phyloP scores from a whole-genome alignment of 306 rosid genomes.

The Trifolium repens region DNA sequence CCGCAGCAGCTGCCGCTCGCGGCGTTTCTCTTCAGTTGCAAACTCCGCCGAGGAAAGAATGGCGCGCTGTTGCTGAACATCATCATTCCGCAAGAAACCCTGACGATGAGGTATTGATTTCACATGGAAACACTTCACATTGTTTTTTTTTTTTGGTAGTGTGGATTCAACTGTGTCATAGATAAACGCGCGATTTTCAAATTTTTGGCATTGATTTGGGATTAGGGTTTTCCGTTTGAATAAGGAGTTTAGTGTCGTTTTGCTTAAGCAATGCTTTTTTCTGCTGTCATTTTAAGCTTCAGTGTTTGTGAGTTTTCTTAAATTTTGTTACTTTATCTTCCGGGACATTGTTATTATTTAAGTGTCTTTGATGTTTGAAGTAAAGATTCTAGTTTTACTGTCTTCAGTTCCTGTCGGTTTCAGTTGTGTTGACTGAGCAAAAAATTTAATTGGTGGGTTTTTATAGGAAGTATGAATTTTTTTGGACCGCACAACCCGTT shows the following conservation, averaged over 20 bases:
- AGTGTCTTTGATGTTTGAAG: not conserved
- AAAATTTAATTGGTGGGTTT: not conserved
- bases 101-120: slow-evolving; percentile 73
- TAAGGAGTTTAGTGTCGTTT: not conserved
- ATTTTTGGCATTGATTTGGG: slow-evolving; percentile 3
- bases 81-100: slow-evolving; percentile 72
- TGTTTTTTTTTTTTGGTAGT: slow-evolving; percentile 33
- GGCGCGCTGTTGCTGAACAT: slow-evolving; percentile 88
- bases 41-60: slow-evolving; percentile 66
- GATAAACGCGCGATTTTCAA: not conserved
- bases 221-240: slow-evolving; percentile 47
- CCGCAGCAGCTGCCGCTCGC: slow-evolving; percentile 56
- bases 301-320: not conserved
- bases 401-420: not conserved
- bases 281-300: slow-evolving; percentile 15
- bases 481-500: not conserved
- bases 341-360: slow-evolving; percentile 18
- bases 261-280: no score
- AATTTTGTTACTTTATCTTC: not conserved
- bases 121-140: slow-evolving; percentile 41
- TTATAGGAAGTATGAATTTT: no score
- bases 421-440: not conserved
- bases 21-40: slow-evolving; percentile 70
- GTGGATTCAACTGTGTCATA: slow-evolving; percentile 4
- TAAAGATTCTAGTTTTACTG: slow-evolving; percentile 14